Evolutionary conservation across 805 yeast genomes (phyloP).

Genomic region (Metschnikowia shivogae): DNA sequence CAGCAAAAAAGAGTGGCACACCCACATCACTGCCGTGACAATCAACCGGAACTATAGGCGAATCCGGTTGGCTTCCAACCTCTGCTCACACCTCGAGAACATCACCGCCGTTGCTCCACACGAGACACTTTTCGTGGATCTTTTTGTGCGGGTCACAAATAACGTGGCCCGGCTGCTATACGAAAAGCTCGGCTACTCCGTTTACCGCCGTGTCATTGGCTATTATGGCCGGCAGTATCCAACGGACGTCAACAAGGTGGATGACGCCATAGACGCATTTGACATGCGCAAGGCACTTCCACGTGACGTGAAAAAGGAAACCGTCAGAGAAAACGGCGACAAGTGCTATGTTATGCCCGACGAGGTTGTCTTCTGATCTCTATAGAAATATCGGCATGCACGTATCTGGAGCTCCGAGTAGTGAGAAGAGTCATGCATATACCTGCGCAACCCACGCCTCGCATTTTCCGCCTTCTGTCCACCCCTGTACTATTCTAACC

Average conservation of each 20-base stretch:
- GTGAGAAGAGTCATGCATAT: not conserved
- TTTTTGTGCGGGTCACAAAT: conserved; percentile 88
- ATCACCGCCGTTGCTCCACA: conserved; percentile 71
- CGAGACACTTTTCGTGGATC: conserved; percentile 78
- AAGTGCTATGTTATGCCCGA: conserved; percentile 58
- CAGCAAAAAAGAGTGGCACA: conserved; percentile 78
- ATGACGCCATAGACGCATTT: conserved; percentile 80
- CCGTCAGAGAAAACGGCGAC: conserved; percentile 59
- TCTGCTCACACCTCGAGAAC: conserved; percentile 70
- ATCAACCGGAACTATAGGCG: conserved; percentile 79
- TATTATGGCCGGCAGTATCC: conserved; percentile 66
- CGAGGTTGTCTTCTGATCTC: conserved; percentile 52
- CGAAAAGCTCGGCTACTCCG: conserved; percentile 80
- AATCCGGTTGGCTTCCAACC: conserved; percentile 75
- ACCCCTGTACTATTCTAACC: not conserved
- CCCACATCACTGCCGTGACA: conserved; percentile 95
- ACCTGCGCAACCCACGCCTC: not conserved
- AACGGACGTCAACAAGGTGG: conserved; percentile 41
- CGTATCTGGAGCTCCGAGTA: too few relatives aligned
- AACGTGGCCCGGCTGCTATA: conserved; percentile 74
- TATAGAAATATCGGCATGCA: not conserved
- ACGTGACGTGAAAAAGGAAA: conserved; percentile 51
- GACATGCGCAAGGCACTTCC: conserved; percentile 72
- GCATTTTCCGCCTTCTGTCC: not conserved
- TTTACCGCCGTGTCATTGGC: conserved; percentile 82